These are phyloP conservation scores for Noccaea caerulescens DNA, from an alignment of 345 rosid species.

Conservation along the genomic window DNA sequence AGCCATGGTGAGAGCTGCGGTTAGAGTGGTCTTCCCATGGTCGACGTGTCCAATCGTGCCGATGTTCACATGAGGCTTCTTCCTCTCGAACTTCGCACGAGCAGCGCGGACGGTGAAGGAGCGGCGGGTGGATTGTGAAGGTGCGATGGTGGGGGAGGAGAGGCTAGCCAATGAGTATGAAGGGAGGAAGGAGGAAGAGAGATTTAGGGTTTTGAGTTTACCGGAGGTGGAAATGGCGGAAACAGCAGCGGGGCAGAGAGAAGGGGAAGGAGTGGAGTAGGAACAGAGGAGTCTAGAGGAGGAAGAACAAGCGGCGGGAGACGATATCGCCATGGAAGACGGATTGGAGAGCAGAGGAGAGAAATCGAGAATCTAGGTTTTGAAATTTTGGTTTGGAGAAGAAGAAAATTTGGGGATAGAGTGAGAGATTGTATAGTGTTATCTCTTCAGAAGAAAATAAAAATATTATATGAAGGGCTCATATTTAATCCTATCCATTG, in stretches of 20 bases:
- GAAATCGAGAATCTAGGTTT: conserved; percentile 27
- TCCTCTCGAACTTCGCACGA: conserved; percentile 91
- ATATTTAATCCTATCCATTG: conserved; percentile 34
- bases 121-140: conserved; percentile 44
- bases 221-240: conserved; percentile 42
- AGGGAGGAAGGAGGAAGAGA: conserved; percentile 67
- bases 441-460: conserved; percentile 21
- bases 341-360: conserved; percentile 8
- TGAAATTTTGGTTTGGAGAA: conserved; percentile 14
- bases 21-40: conserved; percentile 93
- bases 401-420: conserved; percentile 39
- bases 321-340: conserved; percentile 63
- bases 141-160: conserved; percentile 39
- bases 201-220: conserved; percentile 51
- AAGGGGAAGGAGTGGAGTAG: conserved; percentile 48
- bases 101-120: conserved; percentile 76
- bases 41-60: conserved; percentile 96
- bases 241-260: conserved; percentile 41
- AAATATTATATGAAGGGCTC: conserved; percentile 33
- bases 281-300: conserved; percentile 53
- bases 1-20: conserved; percentile 94
- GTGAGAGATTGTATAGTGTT: conserved; percentile 33
- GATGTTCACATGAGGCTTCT: conserved; percentile 90
- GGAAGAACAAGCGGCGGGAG: conserved; percentile 53
- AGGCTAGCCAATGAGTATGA: conserved; percentile 48